Evolutionary conservation across 768 basidiomycete species (phyloP).

Genomic region (Lactarius deliciosus): DNA sequence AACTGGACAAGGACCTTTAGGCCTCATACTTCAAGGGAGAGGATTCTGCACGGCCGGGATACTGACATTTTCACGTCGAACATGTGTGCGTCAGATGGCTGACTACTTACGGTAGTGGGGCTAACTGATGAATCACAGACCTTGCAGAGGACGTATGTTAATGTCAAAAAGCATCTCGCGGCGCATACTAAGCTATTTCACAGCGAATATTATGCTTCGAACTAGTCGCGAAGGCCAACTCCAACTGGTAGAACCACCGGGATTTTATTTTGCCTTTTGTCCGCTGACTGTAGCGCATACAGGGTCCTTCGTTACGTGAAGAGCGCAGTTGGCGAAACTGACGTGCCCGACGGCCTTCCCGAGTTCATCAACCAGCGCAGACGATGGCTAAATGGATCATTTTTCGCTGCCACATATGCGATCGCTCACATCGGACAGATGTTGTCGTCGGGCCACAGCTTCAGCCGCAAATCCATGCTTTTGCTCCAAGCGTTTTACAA

Average conservation of each 20-base stretch:
- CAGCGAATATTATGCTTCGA: constrained; percentile 85
- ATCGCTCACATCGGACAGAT: constrained; percentile 85
- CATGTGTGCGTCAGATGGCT: constrained; percentile 65
- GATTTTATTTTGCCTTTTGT: constrained; percentile 31
- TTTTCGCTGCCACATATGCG: constrained; percentile 94
- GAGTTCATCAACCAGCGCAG: constrained; percentile 94
- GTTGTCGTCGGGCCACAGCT: constrained; percentile 77
- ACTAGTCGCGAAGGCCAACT: constrained; percentile 73
- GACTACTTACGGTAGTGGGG: neutral
- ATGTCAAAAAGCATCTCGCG: neutral
- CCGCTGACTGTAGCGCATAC: constrained; percentile 27
- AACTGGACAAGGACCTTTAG: constrained; percentile 79
- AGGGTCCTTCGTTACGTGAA: constrained; percentile 98
- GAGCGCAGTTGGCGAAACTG: constrained; percentile 88
- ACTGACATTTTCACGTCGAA: constrained; percentile 95
- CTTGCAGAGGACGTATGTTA: constrained; percentile 80
- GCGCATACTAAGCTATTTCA: constrained; percentile 33
- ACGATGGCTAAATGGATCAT: constrained; percentile 88
- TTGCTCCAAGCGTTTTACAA: constrained; percentile 86
- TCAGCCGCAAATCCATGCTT: constrained; percentile 67
- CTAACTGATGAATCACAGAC: constrained; percentile 45
- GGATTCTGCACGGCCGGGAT: constrained; percentile 73
- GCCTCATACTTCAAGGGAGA: constrained; percentile 99
- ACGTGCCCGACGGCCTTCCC: constrained; percentile 88
- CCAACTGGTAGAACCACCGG: constrained; percentile 61